These are phyloP conservation scores for Colletotrichum lini DNA, from an alignment of 2,329 filamentous ascomycete genomes.

Conservation along the genomic window DNA sequence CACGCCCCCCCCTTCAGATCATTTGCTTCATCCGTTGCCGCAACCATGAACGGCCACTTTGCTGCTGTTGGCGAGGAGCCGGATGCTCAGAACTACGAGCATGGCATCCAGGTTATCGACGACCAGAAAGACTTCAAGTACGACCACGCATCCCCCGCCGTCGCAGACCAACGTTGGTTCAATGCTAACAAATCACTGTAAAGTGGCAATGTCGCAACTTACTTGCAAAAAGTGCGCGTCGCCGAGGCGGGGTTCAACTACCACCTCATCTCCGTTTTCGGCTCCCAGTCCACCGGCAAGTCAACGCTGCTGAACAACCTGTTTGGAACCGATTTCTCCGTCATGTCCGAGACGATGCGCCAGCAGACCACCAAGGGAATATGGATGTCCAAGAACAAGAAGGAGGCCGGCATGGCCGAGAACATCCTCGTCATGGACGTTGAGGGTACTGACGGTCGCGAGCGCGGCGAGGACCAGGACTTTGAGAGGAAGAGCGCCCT, in stretches of 20 bases:
- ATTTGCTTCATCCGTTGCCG: conserved; percentile 39
- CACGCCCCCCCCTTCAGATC: conserved; percentile 9
- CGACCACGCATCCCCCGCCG: conserved; percentile 50
- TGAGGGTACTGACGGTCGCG: conserved; percentile 95
- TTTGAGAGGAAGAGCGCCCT: conserved; percentile 98
- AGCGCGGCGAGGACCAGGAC: conserved; percentile 97
- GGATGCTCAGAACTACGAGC: conserved; percentile 79
- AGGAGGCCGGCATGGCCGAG: conserved; percentile 82
- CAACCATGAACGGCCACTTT: conserved; percentile 84
- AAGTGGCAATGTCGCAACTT: conserved; percentile 84
- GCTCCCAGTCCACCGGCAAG: conserved; percentile 98
- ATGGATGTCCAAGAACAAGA: conserved; percentile 99
- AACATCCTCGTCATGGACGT: conserved; percentile 99
- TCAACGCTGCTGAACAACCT: conserved; percentile 96
- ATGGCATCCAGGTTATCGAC: conserved; percentile 97
- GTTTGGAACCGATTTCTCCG: conserved; percentile 95
- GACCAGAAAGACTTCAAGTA: conserved; percentile 98
- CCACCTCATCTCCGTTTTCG: conserved; percentile 98
- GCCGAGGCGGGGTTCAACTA: conserved; percentile 97
- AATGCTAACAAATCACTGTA: conserved; percentile 6
- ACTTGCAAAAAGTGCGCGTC: conserved; percentile 84
- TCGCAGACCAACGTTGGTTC: background rate
- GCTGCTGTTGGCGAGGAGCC: conserved; percentile 78
- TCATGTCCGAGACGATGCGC: conserved; percentile 96
- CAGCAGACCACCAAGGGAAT: conserved; percentile 99